Conservation (phyloP, 2,329 filamentous ascomycete species). For the Trichoderma breve region DNA sequence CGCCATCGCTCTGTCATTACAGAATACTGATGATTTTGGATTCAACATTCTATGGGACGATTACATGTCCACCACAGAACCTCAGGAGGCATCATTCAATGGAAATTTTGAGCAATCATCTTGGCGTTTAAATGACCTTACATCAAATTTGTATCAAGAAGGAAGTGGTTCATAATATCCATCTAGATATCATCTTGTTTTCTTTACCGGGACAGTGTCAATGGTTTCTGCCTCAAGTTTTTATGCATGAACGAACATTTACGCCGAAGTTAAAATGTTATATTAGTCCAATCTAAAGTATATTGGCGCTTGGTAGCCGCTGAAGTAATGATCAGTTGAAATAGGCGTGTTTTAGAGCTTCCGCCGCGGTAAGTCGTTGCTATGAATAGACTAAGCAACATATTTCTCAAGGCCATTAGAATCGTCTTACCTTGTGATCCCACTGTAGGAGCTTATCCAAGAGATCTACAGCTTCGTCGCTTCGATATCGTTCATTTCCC, state of each 20-base stretch:
- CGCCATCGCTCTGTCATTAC: neutral
- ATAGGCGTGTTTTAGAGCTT: neutral
- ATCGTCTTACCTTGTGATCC: conserved; percentile 74
- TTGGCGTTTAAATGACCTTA: neutral
- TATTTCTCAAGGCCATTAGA: neutral
- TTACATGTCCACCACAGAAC: neutral
- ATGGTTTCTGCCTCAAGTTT: neutral
- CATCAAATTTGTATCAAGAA: neutral
- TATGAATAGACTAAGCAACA: neutral
- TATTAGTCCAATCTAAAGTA: neutral
- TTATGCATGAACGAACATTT: neutral
- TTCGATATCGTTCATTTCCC: conserved; percentile 95
- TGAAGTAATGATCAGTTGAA: neutral
- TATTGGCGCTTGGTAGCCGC: neutral
- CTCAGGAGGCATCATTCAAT: neutral
- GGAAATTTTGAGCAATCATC: neutral
- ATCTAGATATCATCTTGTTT: neutral
- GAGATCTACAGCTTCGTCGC: conserved; percentile 95
- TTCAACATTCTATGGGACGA: neutral
- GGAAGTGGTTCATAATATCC: neutral
- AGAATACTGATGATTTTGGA: neutral
- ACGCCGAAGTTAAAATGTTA: neutral
- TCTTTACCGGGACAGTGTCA: too few relatives aligned
- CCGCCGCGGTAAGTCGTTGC: neutral
- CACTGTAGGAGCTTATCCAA: conserved; percentile 95